Conservation (phyloP, 2,329 filamentous ascomycete species). For the Monilinia aucupariae region DNA sequence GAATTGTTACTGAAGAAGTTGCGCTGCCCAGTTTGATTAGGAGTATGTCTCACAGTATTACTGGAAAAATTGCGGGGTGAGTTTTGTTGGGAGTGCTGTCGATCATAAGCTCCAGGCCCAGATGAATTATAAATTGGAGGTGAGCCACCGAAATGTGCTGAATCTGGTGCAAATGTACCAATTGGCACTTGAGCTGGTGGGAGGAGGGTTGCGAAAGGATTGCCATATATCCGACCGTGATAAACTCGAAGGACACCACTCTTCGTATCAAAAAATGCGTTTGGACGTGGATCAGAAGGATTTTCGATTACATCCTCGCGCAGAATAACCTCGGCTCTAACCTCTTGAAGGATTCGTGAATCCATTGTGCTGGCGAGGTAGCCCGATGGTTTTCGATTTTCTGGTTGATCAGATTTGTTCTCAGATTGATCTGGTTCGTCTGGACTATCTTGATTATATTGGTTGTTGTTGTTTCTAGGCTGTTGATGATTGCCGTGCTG, state of each 20-base stretch:
- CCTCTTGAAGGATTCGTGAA: conserved; percentile 1
- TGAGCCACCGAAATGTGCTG: conserved; percentile 34
- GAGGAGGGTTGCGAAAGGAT: conserved; percentile 45
- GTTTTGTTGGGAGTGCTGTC: conserved; percentile 3
- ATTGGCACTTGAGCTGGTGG: conserved; percentile 39
- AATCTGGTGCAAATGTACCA: conserved; percentile 34
- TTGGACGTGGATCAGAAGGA: conserved; percentile 50
- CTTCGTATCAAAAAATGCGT: conserved; percentile 53
- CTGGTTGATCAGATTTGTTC: background rate
- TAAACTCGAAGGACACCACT: conserved; percentile 52
- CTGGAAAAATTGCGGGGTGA: background rate
- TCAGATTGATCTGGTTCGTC: background rate
- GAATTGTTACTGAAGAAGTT: background rate
- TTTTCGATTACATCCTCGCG: conserved; percentile 51
- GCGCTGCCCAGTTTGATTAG: conserved; percentile 9
- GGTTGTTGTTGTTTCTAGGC: background rate
- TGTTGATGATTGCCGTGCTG: background rate
- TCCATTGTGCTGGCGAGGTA: conserved; percentile 5
- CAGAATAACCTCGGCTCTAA: conserved; percentile 18
- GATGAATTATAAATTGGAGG: conserved; percentile 11
- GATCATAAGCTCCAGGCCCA: background rate
- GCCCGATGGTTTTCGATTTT: background rate
- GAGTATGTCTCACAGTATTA: background rate
- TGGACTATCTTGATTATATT: conserved; percentile 4
- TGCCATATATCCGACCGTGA: conserved; percentile 51